Evolutionary conservation across 345 rosid genomes (phyloP).

Genomic region (Eucalyptus cloeziana): DNA sequence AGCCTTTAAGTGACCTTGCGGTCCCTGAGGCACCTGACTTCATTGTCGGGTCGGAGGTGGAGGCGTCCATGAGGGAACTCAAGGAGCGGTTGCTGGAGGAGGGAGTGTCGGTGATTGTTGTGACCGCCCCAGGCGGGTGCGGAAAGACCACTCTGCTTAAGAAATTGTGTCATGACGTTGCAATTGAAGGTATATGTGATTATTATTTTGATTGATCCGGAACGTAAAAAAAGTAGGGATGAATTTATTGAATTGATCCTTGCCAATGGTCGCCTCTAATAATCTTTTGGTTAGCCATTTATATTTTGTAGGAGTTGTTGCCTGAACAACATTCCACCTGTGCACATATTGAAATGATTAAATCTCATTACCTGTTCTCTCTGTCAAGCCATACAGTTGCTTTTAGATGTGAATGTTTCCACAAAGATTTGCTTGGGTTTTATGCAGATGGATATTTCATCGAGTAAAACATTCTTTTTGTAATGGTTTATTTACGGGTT

Average conservation of each 20-base stretch:
- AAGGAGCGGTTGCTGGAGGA: not conserved
- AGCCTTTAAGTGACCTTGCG: not conserved
- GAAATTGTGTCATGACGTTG: not conserved
- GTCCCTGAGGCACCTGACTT: not conserved
- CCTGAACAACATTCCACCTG: accelerated
- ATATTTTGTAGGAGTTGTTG: too few species aligned
- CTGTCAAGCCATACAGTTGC: too few species aligned
- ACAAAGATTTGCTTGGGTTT: too few species aligned
- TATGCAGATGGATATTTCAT: too few species aligned
- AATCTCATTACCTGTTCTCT: too few species aligned
- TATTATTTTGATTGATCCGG: not conserved
- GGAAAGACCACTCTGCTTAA: not conserved
- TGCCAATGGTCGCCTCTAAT: not conserved
- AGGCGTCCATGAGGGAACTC: not conserved
- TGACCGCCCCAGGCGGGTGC: not conserved
- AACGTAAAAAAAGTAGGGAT: not conserved
- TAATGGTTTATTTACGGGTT: too few species aligned
- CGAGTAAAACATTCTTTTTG: too few species aligned
- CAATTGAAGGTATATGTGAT: not conserved
- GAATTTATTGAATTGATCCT: not conserved
- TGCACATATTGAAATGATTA: too few species aligned
- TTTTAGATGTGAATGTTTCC: too few species aligned
- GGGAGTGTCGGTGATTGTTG: not conserved
- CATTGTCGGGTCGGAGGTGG: not conserved
- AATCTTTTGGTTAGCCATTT: too few species aligned